Base-by-base conservation (phyloP, 2,329 filamentous ascomycete species). In the Aspergillus cejpii region DNA sequence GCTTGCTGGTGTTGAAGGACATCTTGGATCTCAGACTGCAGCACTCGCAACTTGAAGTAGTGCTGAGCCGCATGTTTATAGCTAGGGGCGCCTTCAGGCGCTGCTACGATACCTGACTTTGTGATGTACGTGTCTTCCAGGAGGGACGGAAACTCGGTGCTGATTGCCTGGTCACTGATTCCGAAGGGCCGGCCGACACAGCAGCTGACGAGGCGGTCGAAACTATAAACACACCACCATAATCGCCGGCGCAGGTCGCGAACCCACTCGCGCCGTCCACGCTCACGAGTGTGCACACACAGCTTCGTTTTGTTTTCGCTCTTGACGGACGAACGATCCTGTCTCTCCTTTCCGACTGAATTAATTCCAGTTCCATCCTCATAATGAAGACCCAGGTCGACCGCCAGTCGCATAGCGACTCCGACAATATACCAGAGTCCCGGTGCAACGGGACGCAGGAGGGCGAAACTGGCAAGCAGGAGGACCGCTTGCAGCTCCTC, bases 371-470 rank as follows among this genome's bases (percentile, higher is more conserved):
- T 82, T 17, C 87, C 88, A 55, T 96, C 91, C 65, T 97, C 92
- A 54, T 91, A 89, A 65, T 97, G 90, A 21, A 97, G 73, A 7
- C 92, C 92, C 1, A 97, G 75, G 63, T 97, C 92, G 17, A 97
- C 85, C 5, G 88, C 91, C 41, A 97, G 69, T 28, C 92, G 83
- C 48, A 94, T 85, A 5, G 91, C 91, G 34, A 96, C 90, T 8
- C 92, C 92, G 48, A 94, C 87, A 50, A 97, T 97, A 67, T 97
- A 97, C 91, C 91, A 97, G 36, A 97, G 72, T 11, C 92, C 92
- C 0, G 91, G 91, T 1, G 91, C 88, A 17, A 97, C 89, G 1
- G 92, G 92, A 43, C 91, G 79, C 51, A 97, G 75, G 39, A 98
- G 74, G 6, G 91, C 91, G 73, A 97, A 95, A 43, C 89, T 89